Base-by-base conservation (phyloP, 768 basidiomycete genomes). In the Leccinellum albellum region DNA sequence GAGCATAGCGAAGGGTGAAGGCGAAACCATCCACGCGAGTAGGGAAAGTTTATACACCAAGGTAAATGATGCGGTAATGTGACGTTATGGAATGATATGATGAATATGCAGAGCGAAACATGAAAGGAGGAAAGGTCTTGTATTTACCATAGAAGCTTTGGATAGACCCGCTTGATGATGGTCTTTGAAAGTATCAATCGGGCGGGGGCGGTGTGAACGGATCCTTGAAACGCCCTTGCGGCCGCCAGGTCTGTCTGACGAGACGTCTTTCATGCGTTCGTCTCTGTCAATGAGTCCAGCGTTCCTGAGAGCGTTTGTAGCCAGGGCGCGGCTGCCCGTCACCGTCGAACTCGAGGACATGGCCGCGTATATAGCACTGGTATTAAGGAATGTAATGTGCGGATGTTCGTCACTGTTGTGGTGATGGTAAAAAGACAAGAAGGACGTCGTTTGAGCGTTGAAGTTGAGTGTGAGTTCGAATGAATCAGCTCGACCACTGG, bases 251-350 rank as follows among this genome's bases (percentile, higher is more conserved):
- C 78, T 87, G 74, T 73, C 70, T 17, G 84, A 82, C 9, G 81
- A 77, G 45, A 77, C 74, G 65, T 91, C 89, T 59, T 84, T 82
- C 89, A 91, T 91, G 62, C 76, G 80, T 56, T 84, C 76, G 70
- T 91, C 89, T 55, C 82, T 77, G 78, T 89, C 88, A 59, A 89
- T 86, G 67, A 91, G 83, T 42, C 89, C 89, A 3, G 87, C 88
- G 35, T 73, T 82, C 57, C 85, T 84, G 24, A 91, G 75, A 29
- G 87, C 85, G 56, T 73, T 86, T 56, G 79, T 62, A 21, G 83
- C 87, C 20, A 91, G 73, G 28, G 79, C 68, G 61, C 85, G 81
- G 51, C 80, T 75, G 62, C 85, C 81, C 15, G 85, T 75, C 6
- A 82, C 77, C 8, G 84, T 78, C 9, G 87, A 78, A 58, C 79